Evolutionary conservation across 2,329 filamentous ascomycete species (phyloP).

Genomic region (Waltergamsia citrina): DNA sequence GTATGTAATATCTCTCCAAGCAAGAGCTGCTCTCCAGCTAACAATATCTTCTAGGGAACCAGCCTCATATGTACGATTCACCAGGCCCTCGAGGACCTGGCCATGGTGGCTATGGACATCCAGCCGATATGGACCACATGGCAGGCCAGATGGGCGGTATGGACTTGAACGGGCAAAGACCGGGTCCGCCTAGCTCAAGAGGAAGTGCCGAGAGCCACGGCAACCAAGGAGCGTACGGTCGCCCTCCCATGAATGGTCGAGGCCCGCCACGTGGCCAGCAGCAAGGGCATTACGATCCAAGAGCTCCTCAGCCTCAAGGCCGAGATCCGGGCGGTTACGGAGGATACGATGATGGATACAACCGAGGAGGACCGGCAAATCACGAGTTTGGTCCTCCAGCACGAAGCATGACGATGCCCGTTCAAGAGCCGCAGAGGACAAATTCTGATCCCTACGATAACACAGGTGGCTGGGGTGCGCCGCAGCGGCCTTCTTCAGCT

Average conservation of each 20-base stretch:
- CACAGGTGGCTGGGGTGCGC: constrained; percentile 31
- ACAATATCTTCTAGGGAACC: constrained; percentile 11
- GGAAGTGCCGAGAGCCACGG: constrained; percentile 15
- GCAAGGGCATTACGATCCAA: constrained; percentile 16
- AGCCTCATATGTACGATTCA: constrained; percentile 19
- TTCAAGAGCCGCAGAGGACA: constrained; percentile 22
- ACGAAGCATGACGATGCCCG: constrained; percentile 55
- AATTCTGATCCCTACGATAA: constrained; percentile 38
- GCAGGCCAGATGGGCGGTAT: constrained; percentile 23
- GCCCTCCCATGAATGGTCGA: constrained; percentile 12
- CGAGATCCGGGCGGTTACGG: constrained; percentile 16
- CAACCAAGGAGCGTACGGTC: constrained; percentile 15
- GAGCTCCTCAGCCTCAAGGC: constrained; percentile 16
- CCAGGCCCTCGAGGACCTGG: constrained; percentile 17
- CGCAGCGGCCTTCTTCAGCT: constrained; percentile 46
- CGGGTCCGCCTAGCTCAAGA: constrained; percentile 9
- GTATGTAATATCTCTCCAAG: constrained; percentile 21
- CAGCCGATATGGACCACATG: constrained; percentile 16
- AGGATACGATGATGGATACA: constrained; percentile 16
- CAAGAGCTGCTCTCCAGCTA: constrained; percentile 3
- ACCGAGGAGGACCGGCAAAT: constrained; percentile 8
- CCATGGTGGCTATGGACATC: constrained; percentile 9
- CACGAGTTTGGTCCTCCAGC: constrained; percentile 39
- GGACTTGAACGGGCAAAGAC: constrained; percentile 19
- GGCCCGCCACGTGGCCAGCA: constrained; percentile 21